Base-by-base conservation (phyloP, 345 rosid genomes). In the Salix arbutifolia region DNA sequence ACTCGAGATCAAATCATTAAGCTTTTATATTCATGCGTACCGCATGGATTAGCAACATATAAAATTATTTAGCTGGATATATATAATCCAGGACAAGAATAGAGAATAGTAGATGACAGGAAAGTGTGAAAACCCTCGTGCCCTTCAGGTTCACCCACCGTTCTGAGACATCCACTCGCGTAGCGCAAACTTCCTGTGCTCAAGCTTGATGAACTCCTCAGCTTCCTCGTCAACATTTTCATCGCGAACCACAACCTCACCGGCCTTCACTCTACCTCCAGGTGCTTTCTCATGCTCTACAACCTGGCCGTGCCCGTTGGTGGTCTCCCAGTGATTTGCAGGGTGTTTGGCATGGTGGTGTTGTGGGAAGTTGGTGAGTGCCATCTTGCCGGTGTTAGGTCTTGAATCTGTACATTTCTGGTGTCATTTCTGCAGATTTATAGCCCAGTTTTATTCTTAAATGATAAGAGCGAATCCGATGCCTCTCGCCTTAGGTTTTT, bases 191-290 rank as follows among this genome's bases (percentile, higher is more conserved):
- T 82, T 87, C 72, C 38, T 78, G 68, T 94, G 98, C 85, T 89
- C 83, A 2, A 85, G 58, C 80, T 65, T 78, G 74, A 92, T 90
- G 60, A 91, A 94, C 18, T 82, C 84, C 58, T 90, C 94, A 30
- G 98, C 94, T 76, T 83, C 93, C 50, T 56, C 73, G 68, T 94
- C 83, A n/a, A 94, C 81, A 61, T 82, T 80, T 67, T 84, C 85
- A 23, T 67, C 17, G 1, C 35, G 16, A n/a, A 75, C 60, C 50
- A 60, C 23, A 18, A 37, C 33, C 17, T 62, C 23, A 35, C 33
- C 67, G 13, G 33, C 71, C 76, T 31, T 48, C 21, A 23, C 35
- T 25, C 12, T 61, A 4, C 31, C 70, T 17, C 30, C 65, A 30
- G 68, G 61, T 28, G 64, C 21, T 31, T 8, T 70, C 42, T 58